These are phyloP conservation scores for Diaporthe nobilis DNA, from an alignment of 2,329 filamentous ascomycete species.

Conservation along the genomic window DNA sequence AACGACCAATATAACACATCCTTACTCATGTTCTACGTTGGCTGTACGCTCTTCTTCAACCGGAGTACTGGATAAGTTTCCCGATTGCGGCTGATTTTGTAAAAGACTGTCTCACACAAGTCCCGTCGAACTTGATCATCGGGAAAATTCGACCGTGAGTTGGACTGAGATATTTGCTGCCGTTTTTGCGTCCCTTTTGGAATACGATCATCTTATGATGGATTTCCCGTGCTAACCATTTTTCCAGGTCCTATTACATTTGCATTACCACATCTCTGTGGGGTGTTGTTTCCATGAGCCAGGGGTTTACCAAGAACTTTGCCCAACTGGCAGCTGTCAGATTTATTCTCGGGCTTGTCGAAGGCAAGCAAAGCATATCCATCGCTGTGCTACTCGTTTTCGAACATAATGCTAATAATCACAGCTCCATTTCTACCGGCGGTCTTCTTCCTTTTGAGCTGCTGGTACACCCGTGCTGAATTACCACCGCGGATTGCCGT, in stretches of 20 bases:
- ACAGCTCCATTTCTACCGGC: not conserved
- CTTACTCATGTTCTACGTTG: constrained; percentile 19
- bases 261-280: constrained; percentile 43
- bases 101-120: constrained; percentile 1
- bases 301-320: constrained; percentile 50
- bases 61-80: not conserved
- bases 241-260: constrained; percentile 42
- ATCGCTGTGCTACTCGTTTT: not conserved
- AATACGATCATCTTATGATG: not conserved
- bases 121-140: constrained; percentile 16
- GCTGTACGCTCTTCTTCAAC: not conserved
- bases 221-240: not conserved
- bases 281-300: constrained; percentile 50
- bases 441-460: constrained; percentile 30
- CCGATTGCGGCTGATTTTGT: not conserved
- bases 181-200: not conserved
- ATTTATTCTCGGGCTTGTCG: constrained; percentile 41
- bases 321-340: constrained; percentile 41
- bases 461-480: constrained; percentile 61
- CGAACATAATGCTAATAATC: not conserved
- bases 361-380: not conserved
- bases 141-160: constrained; percentile 18
- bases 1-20: constrained; percentile 10
- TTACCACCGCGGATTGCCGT: constrained; percentile 51
- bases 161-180: not conserved